These are phyloP conservation scores for Trichoderma gracile DNA, from an alignment of 2,329 filamentous ascomycete species.

Conservation along the genomic window DNA sequence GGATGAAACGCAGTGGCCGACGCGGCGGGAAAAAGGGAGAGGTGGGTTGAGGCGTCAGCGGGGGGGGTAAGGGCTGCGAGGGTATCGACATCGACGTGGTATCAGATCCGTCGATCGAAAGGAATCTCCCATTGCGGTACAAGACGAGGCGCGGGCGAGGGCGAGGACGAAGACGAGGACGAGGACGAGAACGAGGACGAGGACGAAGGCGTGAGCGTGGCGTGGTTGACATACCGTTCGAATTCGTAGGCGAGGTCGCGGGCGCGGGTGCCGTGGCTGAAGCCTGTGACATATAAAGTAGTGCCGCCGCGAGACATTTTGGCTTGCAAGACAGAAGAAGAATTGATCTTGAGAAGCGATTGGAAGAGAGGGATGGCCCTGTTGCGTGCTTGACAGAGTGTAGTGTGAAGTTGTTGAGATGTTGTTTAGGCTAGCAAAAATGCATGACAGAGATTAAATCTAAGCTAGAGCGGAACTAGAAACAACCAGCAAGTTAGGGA, in stretches of 20 bases:
- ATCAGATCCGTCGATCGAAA: slow-evolving; percentile 34
- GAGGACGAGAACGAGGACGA: slow-evolving; percentile 38
- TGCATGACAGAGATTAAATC: background rate
- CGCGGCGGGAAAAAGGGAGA: slow-evolving; percentile 30
- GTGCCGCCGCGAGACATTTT: slow-evolving; percentile 89
- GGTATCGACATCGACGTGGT: slow-evolving; percentile 26
- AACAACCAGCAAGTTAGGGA: background rate
- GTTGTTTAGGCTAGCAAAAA: background rate
- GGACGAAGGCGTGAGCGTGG: slow-evolving; percentile 29
- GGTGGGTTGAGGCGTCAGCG: slow-evolving; percentile 27
- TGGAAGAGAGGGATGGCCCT: background rate
- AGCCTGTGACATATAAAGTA: slow-evolving; percentile 98
- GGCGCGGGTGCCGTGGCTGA: slow-evolving; percentile 96
- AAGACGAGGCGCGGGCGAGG: slow-evolving; percentile 39
- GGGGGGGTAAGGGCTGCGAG: slow-evolving; percentile 32
- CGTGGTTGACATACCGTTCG: slow-evolving; percentile 92
- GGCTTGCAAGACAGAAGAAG: slow-evolving; percentile 25
- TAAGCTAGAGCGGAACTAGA: background rate
- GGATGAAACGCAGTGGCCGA: slow-evolving; percentile 34
- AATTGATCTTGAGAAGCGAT: background rate
- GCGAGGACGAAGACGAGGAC: slow-evolving; percentile 39
- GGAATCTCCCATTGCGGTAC: slow-evolving; percentile 33
- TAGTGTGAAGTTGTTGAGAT: background rate
- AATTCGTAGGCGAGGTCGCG: slow-evolving; percentile 99
- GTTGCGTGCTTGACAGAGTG: background rate